These are phyloP conservation scores for Debaryomyces robertsiae DNA, from an alignment of 1,139 yeast species.

Conservation along the genomic window DNA sequence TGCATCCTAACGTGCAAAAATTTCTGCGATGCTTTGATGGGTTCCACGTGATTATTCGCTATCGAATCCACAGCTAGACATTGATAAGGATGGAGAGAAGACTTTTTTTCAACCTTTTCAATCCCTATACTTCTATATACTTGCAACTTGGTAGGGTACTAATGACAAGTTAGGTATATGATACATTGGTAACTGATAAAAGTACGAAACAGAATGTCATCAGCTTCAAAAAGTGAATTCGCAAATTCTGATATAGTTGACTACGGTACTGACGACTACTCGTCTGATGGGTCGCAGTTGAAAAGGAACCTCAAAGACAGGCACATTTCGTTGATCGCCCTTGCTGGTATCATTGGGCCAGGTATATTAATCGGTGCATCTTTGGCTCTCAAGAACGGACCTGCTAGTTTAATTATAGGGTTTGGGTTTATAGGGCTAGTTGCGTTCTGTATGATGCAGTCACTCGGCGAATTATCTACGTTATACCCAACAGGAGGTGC, in stretches of 20 bases:
- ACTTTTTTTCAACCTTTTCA: background rate
- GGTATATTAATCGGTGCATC: slow-evolving; percentile 54
- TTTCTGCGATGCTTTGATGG: background rate
- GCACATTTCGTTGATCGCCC: slow-evolving; percentile 48
- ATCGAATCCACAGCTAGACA: background rate
- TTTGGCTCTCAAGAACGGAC: slow-evolving; percentile 44
- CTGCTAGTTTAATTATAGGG: slow-evolving; percentile 46
- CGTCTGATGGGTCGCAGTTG: slow-evolving; percentile 14
- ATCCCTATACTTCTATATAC: too few species aligned
- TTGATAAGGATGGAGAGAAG: background rate
- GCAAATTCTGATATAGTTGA: background rate
- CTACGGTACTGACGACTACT: background rate
- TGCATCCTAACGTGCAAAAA: too few species aligned
- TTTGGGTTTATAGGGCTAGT: slow-evolving; percentile 56
- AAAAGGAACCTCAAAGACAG: slow-evolving; percentile 44
- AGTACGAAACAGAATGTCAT: too few species aligned
- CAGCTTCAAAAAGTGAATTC: slow-evolving; percentile 4
- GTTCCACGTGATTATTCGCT: background rate
- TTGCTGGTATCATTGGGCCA: slow-evolving; percentile 60
- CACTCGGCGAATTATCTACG: slow-evolving; percentile 59
- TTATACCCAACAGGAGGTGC: slow-evolving; percentile 56
- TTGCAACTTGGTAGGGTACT: too few species aligned
- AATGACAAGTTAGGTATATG: background rate
- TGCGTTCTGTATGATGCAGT: slow-evolving; percentile 59
- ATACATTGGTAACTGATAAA: background rate